Percentiles rank a stretch among this genome's conserved stretches.
Evolutionary conservation across 2,329 filamentous ascomycete species (phyloP).

Genomic region (Colletotrichum sp.): DNA sequence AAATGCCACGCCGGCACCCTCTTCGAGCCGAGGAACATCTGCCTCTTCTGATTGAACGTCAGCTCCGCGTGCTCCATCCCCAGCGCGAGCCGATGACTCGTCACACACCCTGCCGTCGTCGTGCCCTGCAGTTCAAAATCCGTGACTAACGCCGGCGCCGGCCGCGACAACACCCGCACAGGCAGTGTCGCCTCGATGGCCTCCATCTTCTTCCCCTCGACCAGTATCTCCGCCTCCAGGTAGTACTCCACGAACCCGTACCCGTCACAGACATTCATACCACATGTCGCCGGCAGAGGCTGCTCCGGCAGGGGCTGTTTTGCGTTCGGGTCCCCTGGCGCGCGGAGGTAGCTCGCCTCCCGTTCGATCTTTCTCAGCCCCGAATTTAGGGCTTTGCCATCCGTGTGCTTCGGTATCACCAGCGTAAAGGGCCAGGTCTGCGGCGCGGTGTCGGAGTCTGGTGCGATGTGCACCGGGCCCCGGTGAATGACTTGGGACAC

Average conservation of each 20-base stretch:
- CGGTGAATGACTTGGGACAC: not conserved
- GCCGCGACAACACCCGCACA: not conserved
- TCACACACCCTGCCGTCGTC: not conserved
- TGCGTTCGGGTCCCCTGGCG: not conserved
- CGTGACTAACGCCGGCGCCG: not conserved
- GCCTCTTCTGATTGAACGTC: not conserved
- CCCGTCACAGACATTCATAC: not conserved
- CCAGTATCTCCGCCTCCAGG: not conserved
- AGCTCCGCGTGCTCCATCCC: not conserved
- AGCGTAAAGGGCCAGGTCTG: not conserved
- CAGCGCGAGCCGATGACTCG: not conserved
- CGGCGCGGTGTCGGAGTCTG: not conserved
- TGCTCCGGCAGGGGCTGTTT: not conserved
- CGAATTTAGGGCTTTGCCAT: not conserved
- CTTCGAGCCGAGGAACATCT: not conserved
- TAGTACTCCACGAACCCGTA: not conserved
- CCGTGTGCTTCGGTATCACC: not conserved
- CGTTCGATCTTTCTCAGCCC: not conserved
- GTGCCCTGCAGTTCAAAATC: not conserved
- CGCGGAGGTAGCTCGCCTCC: not conserved
- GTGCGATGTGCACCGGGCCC: not conserved
- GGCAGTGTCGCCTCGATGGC: not conserved
- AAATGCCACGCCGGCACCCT: not conserved
- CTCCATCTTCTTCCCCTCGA: not conserved
- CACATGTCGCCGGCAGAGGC: not conserved